A percentile compares a stretch with the other conserved stretches of the same genome.
Evolutionary conservation across 306 rosid genomes (phyloP).

Genomic region (Citrullus amarus): DNA sequence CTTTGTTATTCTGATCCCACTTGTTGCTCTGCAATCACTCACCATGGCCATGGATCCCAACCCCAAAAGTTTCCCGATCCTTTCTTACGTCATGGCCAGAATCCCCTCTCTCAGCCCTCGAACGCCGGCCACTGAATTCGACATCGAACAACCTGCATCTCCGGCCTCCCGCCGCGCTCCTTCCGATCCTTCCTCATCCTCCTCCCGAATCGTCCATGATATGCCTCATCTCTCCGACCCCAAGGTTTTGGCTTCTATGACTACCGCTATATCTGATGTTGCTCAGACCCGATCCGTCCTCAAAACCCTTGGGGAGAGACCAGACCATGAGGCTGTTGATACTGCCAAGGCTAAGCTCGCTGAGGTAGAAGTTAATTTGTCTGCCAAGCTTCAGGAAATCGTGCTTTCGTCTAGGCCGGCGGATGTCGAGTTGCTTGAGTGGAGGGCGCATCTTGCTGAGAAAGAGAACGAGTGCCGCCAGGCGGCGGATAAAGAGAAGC

Average conservation of each 20-base stretch:
- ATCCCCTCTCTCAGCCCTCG: slow-evolving; percentile 32
- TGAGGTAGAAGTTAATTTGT: slow-evolving; percentile 39
- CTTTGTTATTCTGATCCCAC: background rate
- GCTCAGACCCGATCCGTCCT: slow-evolving; percentile 72
- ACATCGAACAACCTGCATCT: slow-evolving; percentile 35
- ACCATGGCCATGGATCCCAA: slow-evolving; percentile 61
- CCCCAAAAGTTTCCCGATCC: slow-evolving; percentile 61
- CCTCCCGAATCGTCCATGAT: slow-evolving; percentile 21
- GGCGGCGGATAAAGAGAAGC: slow-evolving; percentile 45
- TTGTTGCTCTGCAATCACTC: background rate
- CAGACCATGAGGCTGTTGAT: slow-evolving; percentile 77
- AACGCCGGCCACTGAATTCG: slow-evolving; percentile 10
- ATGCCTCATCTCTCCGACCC: slow-evolving; percentile 68
- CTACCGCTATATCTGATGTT: slow-evolving; percentile 63
- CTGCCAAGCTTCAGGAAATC: slow-evolving; percentile 53
- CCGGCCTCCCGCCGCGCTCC: background rate
- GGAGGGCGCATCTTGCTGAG: slow-evolving; percentile 42
- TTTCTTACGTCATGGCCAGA: slow-evolving; percentile 74
- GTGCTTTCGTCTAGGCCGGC: slow-evolving; percentile 50
- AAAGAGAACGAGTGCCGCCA: slow-evolving; percentile 37
- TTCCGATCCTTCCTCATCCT: slow-evolving; percentile 21
- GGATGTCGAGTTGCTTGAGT: slow-evolving; percentile 37
- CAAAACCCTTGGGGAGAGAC: slow-evolving; percentile 51
- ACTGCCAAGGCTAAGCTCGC: slow-evolving; percentile 36
- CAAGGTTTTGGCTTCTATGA: slow-evolving; percentile 53